Evolutionary conservation across 2,329 filamentous ascomycete genomes (phyloP).

Genomic region (Microdochium bolleyi): DNA sequence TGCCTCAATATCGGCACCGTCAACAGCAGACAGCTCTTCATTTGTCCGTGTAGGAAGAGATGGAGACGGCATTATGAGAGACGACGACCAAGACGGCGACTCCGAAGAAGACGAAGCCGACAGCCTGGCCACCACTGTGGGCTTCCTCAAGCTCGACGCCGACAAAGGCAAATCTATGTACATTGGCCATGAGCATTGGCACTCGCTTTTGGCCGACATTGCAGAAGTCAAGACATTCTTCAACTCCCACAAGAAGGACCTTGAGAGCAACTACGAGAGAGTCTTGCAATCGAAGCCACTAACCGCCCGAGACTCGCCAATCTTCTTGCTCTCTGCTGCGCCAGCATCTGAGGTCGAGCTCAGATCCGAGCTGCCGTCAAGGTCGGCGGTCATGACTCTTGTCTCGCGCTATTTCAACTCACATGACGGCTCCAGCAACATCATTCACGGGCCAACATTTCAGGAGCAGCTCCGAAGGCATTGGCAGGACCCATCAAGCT

Average conservation of each 20-base stretch:
- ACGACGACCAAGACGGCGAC: slow-evolving; percentile 40
- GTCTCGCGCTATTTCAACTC: slow-evolving; percentile 90
- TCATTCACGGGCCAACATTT: slow-evolving; percentile 80
- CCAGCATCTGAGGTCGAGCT: slow-evolving; percentile 69
- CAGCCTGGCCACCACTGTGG: slow-evolving; percentile 62
- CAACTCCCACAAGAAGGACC: slow-evolving; percentile 74
- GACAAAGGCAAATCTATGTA: slow-evolving; percentile 76
- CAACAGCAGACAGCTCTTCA: slow-evolving; percentile 34
- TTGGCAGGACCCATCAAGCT: slow-evolving; percentile 67
- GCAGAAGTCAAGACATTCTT: slow-evolving; percentile 93
- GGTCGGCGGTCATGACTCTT: slow-evolving; percentile 74
- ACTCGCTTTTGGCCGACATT: slow-evolving; percentile 72
- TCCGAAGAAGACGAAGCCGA: slow-evolving; percentile 60
- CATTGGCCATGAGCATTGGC: slow-evolving; percentile 78
- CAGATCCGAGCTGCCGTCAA: slow-evolving; percentile 70
- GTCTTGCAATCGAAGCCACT: slow-evolving; percentile 62
- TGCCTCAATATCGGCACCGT: slow-evolving; percentile 16
- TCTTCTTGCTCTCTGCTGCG: slow-evolving; percentile 70
- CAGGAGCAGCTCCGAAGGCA: slow-evolving; percentile 59
- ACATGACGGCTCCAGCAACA: slow-evolving; percentile 59
- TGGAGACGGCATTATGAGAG: slow-evolving; percentile 44
- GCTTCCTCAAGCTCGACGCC: slow-evolving; percentile 72
- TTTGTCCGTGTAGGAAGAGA: slow-evolving; percentile 44
- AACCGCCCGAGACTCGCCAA: slow-evolving; percentile 56
- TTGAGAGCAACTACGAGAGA: slow-evolving; percentile 73